Evolutionary conservation across 148 eudicot genomes (phyloP), one percentile per base, ranked within the genome.

Genomic region (Bassia scoparia): DNA sequence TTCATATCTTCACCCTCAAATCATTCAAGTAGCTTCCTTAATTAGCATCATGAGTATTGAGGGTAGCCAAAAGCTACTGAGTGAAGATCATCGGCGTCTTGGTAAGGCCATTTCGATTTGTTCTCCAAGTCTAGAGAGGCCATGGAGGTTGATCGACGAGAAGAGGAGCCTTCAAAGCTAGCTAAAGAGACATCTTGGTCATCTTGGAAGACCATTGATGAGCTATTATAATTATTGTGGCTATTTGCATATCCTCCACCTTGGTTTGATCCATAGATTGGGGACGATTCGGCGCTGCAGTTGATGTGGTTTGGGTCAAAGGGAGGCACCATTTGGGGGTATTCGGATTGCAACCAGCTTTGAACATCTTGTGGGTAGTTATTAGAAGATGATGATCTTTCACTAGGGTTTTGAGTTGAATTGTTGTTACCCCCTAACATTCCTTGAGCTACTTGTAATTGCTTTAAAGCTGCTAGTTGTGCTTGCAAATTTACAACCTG

Each of bases 401-500:
- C 70, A 68, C 68, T 84, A 85, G 89, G 85, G 89, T 85, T 80
- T 75, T 73, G 58, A 18, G 44, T 84, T 63, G 84, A 46, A 54
- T 68, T 63, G 29, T 67, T 68, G 59, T 74, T 14, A 17, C 60
- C 75, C 58, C 67, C 80, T 0, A 30, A 16, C 44, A 82, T 34
- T 48, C 77, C 80, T 67, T 85, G 90, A 70, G 83, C 79, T 71
- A 85, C 86, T 76, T 81, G 84, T 74, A 81, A 83, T 56, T 88
- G 88, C 81, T 83, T 90, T 66, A 90, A 72, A 65, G 70, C 68
- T 52, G 85, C 84, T 76, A 90, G 60, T 77, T 87, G 97, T 77
- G 88, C 84, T 87, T 90, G 97, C 62, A 90, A 68, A 68, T 67
- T 90, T 37, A 90, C 90, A 73, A 90, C 97, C 97, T 90, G 74